Evolutionary conservation across 2,329 filamentous ascomycete species (phyloP).

Genomic region (Rosellinia necatrix): DNA sequence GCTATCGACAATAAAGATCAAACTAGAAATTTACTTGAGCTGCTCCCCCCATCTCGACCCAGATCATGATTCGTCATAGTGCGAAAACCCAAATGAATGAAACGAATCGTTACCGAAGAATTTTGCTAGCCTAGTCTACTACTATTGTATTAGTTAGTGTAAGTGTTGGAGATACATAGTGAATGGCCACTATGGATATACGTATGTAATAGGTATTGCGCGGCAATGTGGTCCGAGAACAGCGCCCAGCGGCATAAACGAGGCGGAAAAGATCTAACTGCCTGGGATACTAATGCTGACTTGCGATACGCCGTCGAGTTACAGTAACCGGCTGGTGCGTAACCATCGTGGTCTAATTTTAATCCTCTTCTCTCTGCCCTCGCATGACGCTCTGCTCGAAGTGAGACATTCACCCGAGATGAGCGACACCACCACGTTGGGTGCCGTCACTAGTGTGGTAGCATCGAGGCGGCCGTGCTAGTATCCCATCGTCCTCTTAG

Average conservation of each 20-base stretch:
- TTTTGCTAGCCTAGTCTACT: slow-evolving; percentile 7
- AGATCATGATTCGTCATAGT: too few species aligned
- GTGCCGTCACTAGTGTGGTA: slow-evolving; percentile 1
- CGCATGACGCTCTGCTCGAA: neutral
- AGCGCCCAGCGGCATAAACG: neutral
- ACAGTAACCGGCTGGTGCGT: too few species aligned
- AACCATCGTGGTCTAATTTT: neutral
- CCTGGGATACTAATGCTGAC: too few species aligned
- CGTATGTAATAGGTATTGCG: too few species aligned
- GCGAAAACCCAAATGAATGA: too few species aligned
- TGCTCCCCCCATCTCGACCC: too few species aligned
- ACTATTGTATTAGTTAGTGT: too few species aligned
- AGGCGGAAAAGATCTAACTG: neutral
- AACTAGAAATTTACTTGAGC: slow-evolving; percentile 2
- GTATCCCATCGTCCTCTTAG: neutral
- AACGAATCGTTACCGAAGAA: too few species aligned
- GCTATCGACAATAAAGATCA: neutral
- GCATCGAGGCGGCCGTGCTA: neutral
- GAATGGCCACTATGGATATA: too few species aligned
- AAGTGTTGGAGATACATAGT: too few species aligned
- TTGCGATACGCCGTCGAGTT: too few species aligned
- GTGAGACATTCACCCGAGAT: slow-evolving; percentile 1
- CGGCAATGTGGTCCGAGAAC: neutral
- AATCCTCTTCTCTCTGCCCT: neutral
- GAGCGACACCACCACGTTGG: slow-evolving; percentile 2